These are phyloP conservation scores for Echinosophora koreensis DNA, from an alignment of 306 rosid genomes.

Conservation along the genomic window DNA sequence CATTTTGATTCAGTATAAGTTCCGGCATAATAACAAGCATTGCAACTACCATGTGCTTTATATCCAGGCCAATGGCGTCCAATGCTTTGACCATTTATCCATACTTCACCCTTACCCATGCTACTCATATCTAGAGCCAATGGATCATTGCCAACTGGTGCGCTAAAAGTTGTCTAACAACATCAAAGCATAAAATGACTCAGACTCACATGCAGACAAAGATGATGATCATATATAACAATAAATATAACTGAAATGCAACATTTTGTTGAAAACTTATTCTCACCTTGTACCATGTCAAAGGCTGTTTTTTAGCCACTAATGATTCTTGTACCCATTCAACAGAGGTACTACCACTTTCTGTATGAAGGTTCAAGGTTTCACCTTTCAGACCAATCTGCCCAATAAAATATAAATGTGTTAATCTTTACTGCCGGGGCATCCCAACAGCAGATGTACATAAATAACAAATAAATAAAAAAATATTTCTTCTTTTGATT, in stretches of 20 bases:
- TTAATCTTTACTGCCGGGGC: conserved; percentile 4
- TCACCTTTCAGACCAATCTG: conserved; percentile 95
- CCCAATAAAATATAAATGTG: conserved; percentile 41
- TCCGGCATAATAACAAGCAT: conserved; percentile 65
- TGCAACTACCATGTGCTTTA: conserved; percentile 70
- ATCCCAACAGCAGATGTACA: background rate
- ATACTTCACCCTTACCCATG: conserved; percentile 89
- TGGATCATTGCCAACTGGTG: conserved; percentile 76
- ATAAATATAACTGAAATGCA: background rate
- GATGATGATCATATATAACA: conserved; percentile 27
- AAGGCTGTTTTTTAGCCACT: conserved; percentile 58
- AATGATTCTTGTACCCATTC: conserved; percentile 64
- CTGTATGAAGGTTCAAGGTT: conserved; percentile 60
- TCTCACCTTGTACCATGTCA: conserved; percentile 97
- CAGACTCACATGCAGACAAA: conserved; percentile 4
- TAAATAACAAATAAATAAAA: background rate
- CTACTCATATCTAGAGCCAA: conserved; percentile 83
- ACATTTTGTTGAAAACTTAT: background rate
- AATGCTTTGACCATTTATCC: conserved; percentile 86
- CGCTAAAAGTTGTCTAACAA: conserved; percentile 64
- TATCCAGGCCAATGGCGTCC: conserved; percentile 88
- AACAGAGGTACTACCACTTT: conserved; percentile 57
- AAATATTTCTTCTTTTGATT: background rate
- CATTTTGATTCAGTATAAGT: conserved; percentile 75
- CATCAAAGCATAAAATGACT: conserved; percentile 35